Evolutionary conservation across 2,329 filamentous ascomycete species (phyloP), one percentile per base, ranked within the genome.

Genomic region (Colletotrichum echinochloae): DNA sequence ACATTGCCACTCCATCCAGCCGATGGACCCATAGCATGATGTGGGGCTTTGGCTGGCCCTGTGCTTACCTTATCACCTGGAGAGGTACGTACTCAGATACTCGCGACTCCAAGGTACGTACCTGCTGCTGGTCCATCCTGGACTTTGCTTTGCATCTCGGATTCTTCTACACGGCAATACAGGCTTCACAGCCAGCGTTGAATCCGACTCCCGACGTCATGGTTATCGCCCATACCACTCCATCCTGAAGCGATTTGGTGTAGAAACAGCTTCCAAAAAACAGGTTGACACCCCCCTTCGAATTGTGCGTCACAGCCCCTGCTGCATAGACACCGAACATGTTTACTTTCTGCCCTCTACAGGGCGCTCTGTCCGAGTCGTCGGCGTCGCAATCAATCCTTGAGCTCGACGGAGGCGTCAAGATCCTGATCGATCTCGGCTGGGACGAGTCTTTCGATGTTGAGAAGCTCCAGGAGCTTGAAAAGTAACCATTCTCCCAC

Each of bases 331-430:
- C 57, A 35, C 23, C 51, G 52, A 70, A 3, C 77, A 99, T 99
- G 96, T 98, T 99, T 86, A 97, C 92, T 74, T 98, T 98, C 83
- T 97, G 93, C 77, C 91, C 96, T 56, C 86, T 99, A 68, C 91
- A 97, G 75, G 96, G 96, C 79, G 95, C 96, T 72, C 94, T 97
- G 78, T 95, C 94, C 61, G 89, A 92, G 74, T 96, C 94, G 56
- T 87, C 91, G 69, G 95, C 95, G 52, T 97, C 94, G 73, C 94
- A 98, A 80, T 98, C 96, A n/a, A 89, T 99, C 44, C 86, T 99
- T 57, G 95, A 98, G 84, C 92, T 99, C 66, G 96, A 99, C 83
- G 95, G 95, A 74, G 96, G 95, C 70, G 92, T 99, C 83, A 98
- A 98, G 81, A 90, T 99, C 62, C 88, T 99, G 64, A 90, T 99